These are phyloP conservation scores for Calonectria henricotiae DNA, from an alignment of 2,329 filamentous ascomycete species.

Conservation along the genomic window DNA sequence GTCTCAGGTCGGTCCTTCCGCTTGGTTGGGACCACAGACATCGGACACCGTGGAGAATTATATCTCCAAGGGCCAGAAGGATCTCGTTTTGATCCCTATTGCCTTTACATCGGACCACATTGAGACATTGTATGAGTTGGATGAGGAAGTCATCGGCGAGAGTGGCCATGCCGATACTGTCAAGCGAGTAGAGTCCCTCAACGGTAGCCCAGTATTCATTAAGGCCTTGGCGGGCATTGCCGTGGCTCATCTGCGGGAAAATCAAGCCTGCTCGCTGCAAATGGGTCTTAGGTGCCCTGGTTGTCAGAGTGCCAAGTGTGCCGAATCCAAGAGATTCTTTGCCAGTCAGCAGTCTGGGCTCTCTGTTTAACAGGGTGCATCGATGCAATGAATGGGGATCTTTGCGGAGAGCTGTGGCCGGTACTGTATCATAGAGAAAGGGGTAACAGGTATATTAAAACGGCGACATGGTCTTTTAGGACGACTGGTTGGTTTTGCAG, in stretches of 20 bases:
- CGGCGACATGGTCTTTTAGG: constrained; percentile 34
- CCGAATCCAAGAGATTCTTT: constrained; percentile 82
- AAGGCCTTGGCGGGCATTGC: constrained; percentile 90
- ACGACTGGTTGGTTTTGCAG: constrained; percentile 21
- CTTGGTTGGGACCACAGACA: constrained; percentile 97
- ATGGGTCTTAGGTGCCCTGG: constrained; percentile 94
- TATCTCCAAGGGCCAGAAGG: constrained; percentile 90
- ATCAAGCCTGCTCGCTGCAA: constrained; percentile 81
- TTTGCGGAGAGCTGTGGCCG: background rate
- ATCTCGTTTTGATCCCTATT: constrained; percentile 93
- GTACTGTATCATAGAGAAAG: constrained; percentile 36
- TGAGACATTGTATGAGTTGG: constrained; percentile 94
- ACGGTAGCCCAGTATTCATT: constrained; percentile 93
- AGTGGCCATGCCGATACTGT: constrained; percentile 84
- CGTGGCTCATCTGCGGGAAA: constrained; percentile 82
- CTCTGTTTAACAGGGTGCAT: constrained; percentile 25
- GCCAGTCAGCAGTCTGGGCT: constrained; percentile 60
- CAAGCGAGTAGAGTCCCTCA: constrained; percentile 92
- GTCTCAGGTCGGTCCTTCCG: constrained; percentile 94
- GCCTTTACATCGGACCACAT: constrained; percentile 99
- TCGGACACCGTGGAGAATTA: constrained; percentile 90
- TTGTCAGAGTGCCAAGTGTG: constrained; percentile 90
- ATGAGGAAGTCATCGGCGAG: constrained; percentile 95
- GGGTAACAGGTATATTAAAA: constrained; percentile 25
- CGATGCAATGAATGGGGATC: constrained; percentile 10